A percentile compares a stretch with the other conserved stretches of the same genome.
Evolutionary conservation across 208 protist genomes (phyloP).

Genomic region (Trypanosoma lewisi): DNA sequence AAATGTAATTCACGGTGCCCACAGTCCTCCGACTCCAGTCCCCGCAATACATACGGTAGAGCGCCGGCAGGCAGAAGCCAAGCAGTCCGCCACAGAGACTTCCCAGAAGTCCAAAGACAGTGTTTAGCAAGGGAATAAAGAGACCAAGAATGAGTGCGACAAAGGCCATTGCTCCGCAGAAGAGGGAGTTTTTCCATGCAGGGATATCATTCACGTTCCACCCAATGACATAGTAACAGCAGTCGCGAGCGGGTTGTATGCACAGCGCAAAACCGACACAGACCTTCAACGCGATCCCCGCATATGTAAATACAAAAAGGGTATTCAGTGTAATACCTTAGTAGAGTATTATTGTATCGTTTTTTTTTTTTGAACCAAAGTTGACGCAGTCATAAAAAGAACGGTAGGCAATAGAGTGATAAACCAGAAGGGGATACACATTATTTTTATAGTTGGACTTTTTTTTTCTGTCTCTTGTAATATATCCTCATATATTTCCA

Average conservation of each 20-base stretch:
- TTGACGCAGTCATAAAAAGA: slow-evolving; percentile 82
- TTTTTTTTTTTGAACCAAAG: slow-evolving; percentile 43
- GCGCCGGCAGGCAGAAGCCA: slow-evolving; percentile 81
- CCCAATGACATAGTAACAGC: slow-evolving; percentile 52
- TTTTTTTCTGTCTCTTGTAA: too few species aligned
- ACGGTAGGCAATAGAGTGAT: too few species aligned
- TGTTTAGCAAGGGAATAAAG: slow-evolving; percentile 64
- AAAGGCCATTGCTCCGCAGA: slow-evolving; percentile 46
- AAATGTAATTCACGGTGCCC: slow-evolving; percentile 65
- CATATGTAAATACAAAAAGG: slow-evolving; percentile 46
- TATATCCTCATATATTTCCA: too few species aligned
- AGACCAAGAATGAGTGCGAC: slow-evolving; percentile 71
- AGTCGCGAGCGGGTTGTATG: slow-evolving; percentile 58
- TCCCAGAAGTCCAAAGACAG: slow-evolving; percentile 80
- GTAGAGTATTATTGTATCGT: slow-evolving; percentile 36
- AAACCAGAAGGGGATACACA: slow-evolving; percentile 52
- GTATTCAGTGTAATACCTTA: slow-evolving; percentile 52
- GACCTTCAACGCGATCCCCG: slow-evolving; percentile 57
- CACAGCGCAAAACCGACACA: slow-evolving; percentile 61
- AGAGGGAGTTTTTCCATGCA: slow-evolving; percentile 53
- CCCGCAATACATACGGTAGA: slow-evolving; percentile 82
- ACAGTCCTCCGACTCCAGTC: slow-evolving; percentile 52
- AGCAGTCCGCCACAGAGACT: slow-evolving; percentile 73
- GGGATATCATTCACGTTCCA: slow-evolving; percentile 52
- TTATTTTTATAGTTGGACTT: too few species aligned